Base-by-base conservation (phyloP, 2,329 filamentous ascomycete species). In the Aspergillus fijiensis region DNA sequence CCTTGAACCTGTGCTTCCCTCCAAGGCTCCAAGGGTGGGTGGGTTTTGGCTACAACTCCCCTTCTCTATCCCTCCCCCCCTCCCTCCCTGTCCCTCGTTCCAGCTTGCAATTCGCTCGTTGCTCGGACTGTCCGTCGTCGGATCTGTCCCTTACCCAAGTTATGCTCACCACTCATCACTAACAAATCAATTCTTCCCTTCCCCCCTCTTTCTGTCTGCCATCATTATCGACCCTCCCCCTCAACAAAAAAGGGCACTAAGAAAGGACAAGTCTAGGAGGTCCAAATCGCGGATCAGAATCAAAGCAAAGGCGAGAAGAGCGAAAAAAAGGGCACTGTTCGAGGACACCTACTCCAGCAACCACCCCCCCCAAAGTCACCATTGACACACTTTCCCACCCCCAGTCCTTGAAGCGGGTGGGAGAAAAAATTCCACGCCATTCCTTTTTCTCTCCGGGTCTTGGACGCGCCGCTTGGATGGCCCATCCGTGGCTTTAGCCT, bases 381-480 rank as follows among this genome's bases (percentile, higher is more conserved):
- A 45, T 19, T 45, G 39, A 45, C 39, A 45, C 39, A 45, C 39
- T 53, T 51, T 49, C 51, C 49, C 58, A 47, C 39, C 56, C 60
- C 49, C 57, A 57, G 50, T 52, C 57, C 51, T 52, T 54, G 60
- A 60, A 61, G 60, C 56, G 59, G 61, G 61, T 57, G 61, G 61
- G 58, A 64, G 62, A 62, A 64, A 64, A 54, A 55, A 64, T 60
- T 63, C 58, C 63, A 65, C 67, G 65, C 67, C 60, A 68, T 69
- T 67, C 67, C 67, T 64, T 55, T 70, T 69, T 69, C 63, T 63
- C 57, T 60, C 60, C 63, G 66, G 63, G 59, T 65, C 60, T 66
- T 59, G 53, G 58, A 60, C 64, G 66, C 66, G 63, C 66, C 65
- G 58, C 67, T 65, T 68, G 65, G 63, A 67, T 69, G 66, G 67